Base-by-base conservation (phyloP, 345 rosid genomes). In the Gossypium mustelinum region DNA sequence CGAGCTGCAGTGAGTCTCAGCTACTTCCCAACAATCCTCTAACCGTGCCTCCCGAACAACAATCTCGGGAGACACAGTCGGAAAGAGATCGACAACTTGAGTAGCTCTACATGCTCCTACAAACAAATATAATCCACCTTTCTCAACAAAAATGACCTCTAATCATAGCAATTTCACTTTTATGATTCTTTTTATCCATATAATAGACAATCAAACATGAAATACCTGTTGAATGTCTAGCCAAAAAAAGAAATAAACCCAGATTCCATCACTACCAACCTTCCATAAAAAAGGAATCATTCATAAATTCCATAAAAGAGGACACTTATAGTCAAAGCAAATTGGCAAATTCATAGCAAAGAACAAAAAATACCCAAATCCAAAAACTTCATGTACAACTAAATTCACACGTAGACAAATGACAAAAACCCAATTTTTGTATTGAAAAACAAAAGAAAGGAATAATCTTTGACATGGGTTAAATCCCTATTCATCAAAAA, bases 11-110 rank as follows among this genome's bases (percentile, higher is more conserved):
- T 93, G 97, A 78, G 97, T 95, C 88, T 95, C 99, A 3, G 94
- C 97, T 72, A 95, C 97, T 84, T 95, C 97, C 97, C 99, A 95
- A 50, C 93, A 89, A 77, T 95, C 98, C 82, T 91, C 97, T 64
- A 90, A 58, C 75, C 98, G 87, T 24, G 98, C 99, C 86, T 95
- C 99, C 75, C 99, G 84, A 44, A 95, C 97, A 80, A 91, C 84
- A 51, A 95, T 86, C 74, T 90, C 91, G 5, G 94, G 97, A 73
- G 96, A 88, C 75, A 91, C 74, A 13, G 87, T 79, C 0, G 97
- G 84, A 72, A 86, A 92, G 17, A 91, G 81, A 50, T 94, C 95
- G 14, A 68, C 94, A 77, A 89, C 75, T 79, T 92, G 97, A 84
- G 97, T 92, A 24, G 97, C 98, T 77, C 80, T 87, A 85, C 97